These are phyloP conservation scores for Globisporangium yorkense DNA, from an alignment of 352 stramenopile species.

Conservation along the genomic window DNA sequence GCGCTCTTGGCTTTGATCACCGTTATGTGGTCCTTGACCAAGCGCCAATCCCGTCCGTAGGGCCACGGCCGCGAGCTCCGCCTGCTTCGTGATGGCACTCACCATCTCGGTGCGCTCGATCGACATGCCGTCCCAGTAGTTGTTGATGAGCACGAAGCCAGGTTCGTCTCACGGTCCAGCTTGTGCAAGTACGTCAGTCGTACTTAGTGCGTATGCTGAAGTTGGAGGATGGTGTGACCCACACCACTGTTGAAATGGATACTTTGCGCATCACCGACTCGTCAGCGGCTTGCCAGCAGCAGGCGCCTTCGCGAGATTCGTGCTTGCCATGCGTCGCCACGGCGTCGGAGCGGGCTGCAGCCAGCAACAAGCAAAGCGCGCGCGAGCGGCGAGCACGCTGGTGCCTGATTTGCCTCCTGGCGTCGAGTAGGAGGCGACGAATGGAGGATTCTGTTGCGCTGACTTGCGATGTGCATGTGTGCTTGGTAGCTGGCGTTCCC, in stretches of 20 bases:
- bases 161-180: conserved; percentile 94
- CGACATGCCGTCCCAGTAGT: conserved; percentile 96
- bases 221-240: too few relatives aligned
- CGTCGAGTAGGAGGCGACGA: too few relatives aligned
- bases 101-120: conserved; percentile 95
- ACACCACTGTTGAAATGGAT: too few relatives aligned
- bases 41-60: conserved; percentile 93
- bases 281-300: too few relatives aligned
- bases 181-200: conserved; percentile 65
- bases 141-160: conserved; percentile 95
- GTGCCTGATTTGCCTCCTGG: not conserved
- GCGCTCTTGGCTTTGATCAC: conserved; percentile 92
- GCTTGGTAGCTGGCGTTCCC: too few relatives aligned
- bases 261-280: too few relatives aligned
- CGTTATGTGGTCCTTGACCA: conserved; percentile 97
- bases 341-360: too few relatives aligned
- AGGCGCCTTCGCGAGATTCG: too few relatives aligned
- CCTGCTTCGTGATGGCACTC: conserved; percentile 91
- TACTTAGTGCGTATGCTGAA: too few relatives aligned
- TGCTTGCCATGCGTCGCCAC: not conserved
- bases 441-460: too few relatives aligned
- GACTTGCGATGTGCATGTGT: too few relatives aligned
- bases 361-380: not conserved
- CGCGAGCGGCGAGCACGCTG: not conserved
- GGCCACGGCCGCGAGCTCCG: conserved; percentile 95